phyloP scores from a whole-genome alignment of 163 green algal species.

The Trebouxiophyceae sp. region DNA sequence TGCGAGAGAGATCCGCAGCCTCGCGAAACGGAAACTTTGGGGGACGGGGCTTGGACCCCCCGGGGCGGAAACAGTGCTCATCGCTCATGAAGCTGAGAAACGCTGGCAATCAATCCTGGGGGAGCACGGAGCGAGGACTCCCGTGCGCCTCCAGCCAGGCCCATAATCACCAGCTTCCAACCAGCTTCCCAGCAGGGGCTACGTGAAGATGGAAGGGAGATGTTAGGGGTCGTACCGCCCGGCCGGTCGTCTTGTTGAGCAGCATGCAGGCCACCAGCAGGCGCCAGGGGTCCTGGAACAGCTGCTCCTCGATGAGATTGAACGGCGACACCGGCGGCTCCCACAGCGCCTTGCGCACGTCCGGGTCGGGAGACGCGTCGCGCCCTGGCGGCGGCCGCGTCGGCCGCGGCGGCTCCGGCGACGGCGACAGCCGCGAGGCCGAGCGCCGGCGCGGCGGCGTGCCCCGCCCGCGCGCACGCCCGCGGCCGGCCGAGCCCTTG shows the following conservation, averaged over 20 bases:
- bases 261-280: slow-evolving; percentile 89
- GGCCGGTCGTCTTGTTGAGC: slow-evolving; percentile 76
- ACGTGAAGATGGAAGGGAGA: neutral
- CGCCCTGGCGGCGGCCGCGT: neutral
- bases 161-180: neutral
- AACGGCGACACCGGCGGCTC: slow-evolving; percentile 67
- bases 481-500: no score
- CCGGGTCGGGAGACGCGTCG: slow-evolving; percentile 13
- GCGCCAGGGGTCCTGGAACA: slow-evolving; percentile 86
- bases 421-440: no score
- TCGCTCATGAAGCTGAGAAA: no score
- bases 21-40: no score
- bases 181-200: neutral
- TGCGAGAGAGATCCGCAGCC: no score
- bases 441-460: no score
- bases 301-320: slow-evolving; percentile 82
- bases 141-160: no score
- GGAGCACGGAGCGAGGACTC: no score
- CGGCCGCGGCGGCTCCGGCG: neutral
- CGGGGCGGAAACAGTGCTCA: no score
- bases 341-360: slow-evolving; percentile 52
- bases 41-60: no score
- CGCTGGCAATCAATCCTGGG: no score
- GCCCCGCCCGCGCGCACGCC: no score
- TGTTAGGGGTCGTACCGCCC: neutral